phyloP scores from a whole-genome alignment of 2,329 filamentous ascomycete species.

The Alternaria viburni region DNA sequence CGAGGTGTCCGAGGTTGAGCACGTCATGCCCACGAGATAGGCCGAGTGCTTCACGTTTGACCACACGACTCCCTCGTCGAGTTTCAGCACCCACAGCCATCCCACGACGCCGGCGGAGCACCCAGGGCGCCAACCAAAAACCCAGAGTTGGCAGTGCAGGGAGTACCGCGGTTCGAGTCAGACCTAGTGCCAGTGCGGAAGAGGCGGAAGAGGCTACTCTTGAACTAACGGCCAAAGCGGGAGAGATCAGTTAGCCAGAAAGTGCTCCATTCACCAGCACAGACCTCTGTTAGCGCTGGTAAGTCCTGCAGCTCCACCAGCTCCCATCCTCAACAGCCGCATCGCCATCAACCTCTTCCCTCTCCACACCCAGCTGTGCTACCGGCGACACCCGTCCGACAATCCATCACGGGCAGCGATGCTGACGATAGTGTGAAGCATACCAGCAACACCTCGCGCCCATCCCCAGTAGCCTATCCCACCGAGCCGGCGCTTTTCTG shows the following conservation, averaged over 20 bases:
- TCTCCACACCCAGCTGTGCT: conserved; percentile 10
- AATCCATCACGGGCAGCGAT: conserved; percentile 20
- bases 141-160: conserved; percentile 1
- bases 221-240: conserved; percentile 24
- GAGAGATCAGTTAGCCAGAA: conserved; percentile 14
- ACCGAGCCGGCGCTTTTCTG: neutral
- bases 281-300: conserved; percentile 9
- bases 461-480: neutral
- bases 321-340: conserved; percentile 31
- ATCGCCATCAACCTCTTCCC: conserved; percentile 8
- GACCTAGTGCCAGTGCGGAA: conserved; percentile 14
- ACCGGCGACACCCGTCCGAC: conserved; percentile 18
- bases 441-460: conserved; percentile 2
- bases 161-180: conserved; percentile 5
- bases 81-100: neutral
- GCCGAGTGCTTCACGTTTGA: neutral
- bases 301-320: conserved; percentile 24
- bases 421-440: conserved; percentile 29
- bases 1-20: neutral
- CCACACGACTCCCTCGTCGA: neutral
- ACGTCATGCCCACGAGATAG: conserved; percentile 10
- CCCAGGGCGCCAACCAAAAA: neutral
- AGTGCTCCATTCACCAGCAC: conserved; percentile 11
- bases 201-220: conserved; percentile 16
- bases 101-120: neutral